These are phyloP conservation scores for Stygiomarasmius scandens DNA, from an alignment of 1,284 basidiomycete genomes.

Conservation along the genomic window DNA sequence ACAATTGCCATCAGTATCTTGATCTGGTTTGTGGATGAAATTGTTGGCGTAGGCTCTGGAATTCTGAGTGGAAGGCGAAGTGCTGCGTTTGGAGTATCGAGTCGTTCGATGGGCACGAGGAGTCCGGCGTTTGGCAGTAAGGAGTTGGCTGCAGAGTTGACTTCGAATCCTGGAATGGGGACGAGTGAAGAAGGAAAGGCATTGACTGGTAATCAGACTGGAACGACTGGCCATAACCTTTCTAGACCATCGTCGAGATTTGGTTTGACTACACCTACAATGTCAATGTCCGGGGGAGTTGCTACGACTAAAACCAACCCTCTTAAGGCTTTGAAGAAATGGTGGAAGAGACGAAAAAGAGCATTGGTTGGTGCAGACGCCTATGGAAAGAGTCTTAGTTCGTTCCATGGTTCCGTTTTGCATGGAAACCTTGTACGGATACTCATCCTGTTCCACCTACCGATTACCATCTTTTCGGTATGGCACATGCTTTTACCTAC, in stretches of 20 bases:
- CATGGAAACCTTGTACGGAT: conserved; percentile 91
- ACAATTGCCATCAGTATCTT: conserved; percentile 70
- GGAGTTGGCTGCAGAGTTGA: conserved; percentile 46
- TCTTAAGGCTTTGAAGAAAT: background rate
- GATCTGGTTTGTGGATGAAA: conserved; percentile 73
- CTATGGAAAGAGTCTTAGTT: conserved; percentile 60
- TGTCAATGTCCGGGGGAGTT: conserved; percentile 10
- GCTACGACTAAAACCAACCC: conserved; percentile 27
- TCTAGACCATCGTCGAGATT: conserved; percentile 39
- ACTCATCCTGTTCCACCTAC: conserved; percentile 90
- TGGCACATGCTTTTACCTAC: conserved; percentile 78
- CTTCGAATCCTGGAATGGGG: conserved; percentile 9
- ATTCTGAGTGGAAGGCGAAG: conserved; percentile 28
- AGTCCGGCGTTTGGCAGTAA: conserved; percentile 61
- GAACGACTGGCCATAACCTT: background rate
- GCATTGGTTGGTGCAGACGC: conserved; percentile 49
- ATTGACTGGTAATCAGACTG: conserved; percentile 41
- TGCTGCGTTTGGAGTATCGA: conserved; percentile 23
- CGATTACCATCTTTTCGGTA: conserved; percentile 88
- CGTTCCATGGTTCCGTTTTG: conserved; percentile 76
- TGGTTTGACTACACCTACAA: conserved; percentile 25
- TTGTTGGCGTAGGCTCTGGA: conserved; percentile 44
- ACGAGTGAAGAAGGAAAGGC: conserved; percentile 59
- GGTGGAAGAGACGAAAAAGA: background rate
- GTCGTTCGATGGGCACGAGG: conserved; percentile 38